Percentiles rank a stretch among this genome's conserved stretches.
Conservation (phyloP, 345 rosid genomes). For the Barbarea vulgaris region DNA sequence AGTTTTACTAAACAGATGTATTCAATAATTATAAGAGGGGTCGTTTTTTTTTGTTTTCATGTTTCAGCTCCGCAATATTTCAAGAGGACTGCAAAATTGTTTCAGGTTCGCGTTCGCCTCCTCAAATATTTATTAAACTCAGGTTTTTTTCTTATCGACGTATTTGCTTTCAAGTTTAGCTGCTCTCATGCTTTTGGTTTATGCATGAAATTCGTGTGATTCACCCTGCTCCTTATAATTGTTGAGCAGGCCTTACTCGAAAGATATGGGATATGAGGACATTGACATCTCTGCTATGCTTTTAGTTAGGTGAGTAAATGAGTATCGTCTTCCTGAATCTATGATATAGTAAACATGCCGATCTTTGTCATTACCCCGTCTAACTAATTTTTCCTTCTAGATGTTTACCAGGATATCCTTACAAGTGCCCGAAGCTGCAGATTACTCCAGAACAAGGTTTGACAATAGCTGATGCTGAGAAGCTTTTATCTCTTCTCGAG, state of each 20-base stretch:
- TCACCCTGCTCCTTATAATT: slow-evolving; percentile 22
- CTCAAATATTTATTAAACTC: slow-evolving; percentile 71
- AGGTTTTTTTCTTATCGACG: slow-evolving; percentile 51
- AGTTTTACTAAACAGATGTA: not conserved
- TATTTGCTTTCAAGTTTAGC: slow-evolving; percentile 25
- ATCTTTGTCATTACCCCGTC: not conserved
- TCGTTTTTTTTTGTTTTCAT: slow-evolving; percentile 14
- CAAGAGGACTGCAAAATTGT: slow-evolving; percentile 84
- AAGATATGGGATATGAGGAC: slow-evolving; percentile 90
- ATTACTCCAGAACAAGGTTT: slow-evolving; percentile 83
- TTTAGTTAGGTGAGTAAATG: slow-evolving; percentile 76
- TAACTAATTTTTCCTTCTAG: slow-evolving; percentile 45
- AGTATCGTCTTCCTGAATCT: slow-evolving; percentile 26
- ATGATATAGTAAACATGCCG: slow-evolving; percentile 4
- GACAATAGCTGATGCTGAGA: slow-evolving; percentile 65
- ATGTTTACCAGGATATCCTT: slow-evolving; percentile 95
- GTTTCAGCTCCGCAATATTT: slow-evolving; percentile 74
- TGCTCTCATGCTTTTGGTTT: slow-evolving; percentile 14
- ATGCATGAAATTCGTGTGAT: slow-evolving; percentile 30
- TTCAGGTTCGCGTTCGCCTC: slow-evolving; percentile 51
- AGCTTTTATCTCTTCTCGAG: slow-evolving; percentile 75
- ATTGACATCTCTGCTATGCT: slow-evolving; percentile 80
- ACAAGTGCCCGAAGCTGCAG: slow-evolving; percentile 85
- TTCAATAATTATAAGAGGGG: not conserved
- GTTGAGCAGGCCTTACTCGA: slow-evolving; percentile 86